phyloP scores from a whole-genome alignment of 2,329 filamentous ascomycete species.

The Fusarium globosum region DNA sequence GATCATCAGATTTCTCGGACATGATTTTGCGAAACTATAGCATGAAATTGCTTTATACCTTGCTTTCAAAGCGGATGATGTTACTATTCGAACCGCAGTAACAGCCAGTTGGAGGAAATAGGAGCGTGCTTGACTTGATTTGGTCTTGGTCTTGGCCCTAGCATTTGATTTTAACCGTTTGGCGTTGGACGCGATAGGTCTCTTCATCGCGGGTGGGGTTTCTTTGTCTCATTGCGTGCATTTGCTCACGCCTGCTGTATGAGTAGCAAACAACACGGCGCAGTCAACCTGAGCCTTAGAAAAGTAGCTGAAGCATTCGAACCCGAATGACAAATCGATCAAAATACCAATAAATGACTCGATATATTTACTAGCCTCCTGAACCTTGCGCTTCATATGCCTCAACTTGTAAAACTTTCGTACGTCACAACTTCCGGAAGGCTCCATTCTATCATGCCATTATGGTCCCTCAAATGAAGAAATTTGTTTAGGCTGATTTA shows the following conservation, averaged over 20 bases:
- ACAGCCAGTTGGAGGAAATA: constrained; percentile 3
- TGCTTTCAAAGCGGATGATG: constrained; percentile 20
- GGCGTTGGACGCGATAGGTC: constrained; percentile 21
- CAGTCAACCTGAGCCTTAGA: constrained; percentile 17
- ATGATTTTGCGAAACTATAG: constrained; percentile 17
- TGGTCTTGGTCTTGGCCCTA: background rate
- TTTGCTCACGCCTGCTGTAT: constrained; percentile 23
- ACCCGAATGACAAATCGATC: constrained; percentile 16
- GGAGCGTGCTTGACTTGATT: constrained; percentile 11
- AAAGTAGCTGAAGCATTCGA: constrained; percentile 10
- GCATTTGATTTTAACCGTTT: constrained; percentile 8
- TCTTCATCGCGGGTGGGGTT: constrained; percentile 2
- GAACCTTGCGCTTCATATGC: background rate
- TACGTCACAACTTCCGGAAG: background rate
- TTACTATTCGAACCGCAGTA: background rate
- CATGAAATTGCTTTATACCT: constrained; percentile 1
- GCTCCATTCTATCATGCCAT: background rate
- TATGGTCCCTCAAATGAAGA: too few relatives aligned
- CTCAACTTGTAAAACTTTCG: background rate
- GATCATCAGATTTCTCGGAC: constrained; percentile 28
- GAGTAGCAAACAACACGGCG: constrained; percentile 15
- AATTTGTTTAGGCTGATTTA: background rate
- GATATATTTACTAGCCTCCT: background rate
- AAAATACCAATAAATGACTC: constrained; percentile 1
- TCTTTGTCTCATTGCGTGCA: constrained; percentile 18